Conservation (phyloP, 768 basidiomycete genomes). For the Terana coerulea region DNA sequence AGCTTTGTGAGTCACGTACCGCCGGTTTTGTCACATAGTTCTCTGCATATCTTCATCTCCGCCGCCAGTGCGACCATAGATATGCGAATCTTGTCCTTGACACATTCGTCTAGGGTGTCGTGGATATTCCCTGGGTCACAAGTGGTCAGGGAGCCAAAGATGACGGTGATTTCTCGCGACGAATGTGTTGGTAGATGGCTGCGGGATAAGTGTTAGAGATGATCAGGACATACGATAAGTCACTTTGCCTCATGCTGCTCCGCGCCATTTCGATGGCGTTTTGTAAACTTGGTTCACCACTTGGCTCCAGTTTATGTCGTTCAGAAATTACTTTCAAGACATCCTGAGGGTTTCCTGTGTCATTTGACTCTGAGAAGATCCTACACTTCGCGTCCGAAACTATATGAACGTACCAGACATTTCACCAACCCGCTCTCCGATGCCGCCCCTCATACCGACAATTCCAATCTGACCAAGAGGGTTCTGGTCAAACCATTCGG, state of each 20-base stretch:
- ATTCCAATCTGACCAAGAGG: conserved; percentile 95
- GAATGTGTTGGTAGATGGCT: conserved; percentile 98
- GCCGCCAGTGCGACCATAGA: conserved; percentile 93
- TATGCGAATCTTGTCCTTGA: conserved; percentile 82
- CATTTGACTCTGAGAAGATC: neutral
- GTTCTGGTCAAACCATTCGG: conserved; percentile 99
- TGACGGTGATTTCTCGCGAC: conserved; percentile 89
- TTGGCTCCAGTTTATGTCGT: conserved; percentile 83
- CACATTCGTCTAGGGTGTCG: conserved; percentile 83
- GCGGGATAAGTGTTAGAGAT: neutral
- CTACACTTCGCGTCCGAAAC: neutral
- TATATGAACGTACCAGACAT: conserved; percentile 73
- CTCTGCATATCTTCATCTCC: conserved; percentile 97
- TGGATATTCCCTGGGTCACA: conserved; percentile 97
- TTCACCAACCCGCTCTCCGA: conserved; percentile 87
- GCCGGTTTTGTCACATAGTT: conserved; percentile 87
- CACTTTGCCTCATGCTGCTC: conserved; percentile 79
- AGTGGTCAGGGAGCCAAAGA: conserved; percentile 94
- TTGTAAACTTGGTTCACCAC: conserved; percentile 93
- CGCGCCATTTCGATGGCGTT: conserved; percentile 98
- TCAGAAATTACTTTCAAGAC: conserved; percentile 85
- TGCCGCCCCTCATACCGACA: conserved; percentile 86
- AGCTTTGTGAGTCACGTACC: conserved; percentile 46
- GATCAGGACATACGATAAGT: neutral
- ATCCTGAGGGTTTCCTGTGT: conserved; percentile 91